phyloP scores from a whole-genome alignment of 371 early-diverging fungal genomes.

The Lichtheimia corymbifera region DNA sequence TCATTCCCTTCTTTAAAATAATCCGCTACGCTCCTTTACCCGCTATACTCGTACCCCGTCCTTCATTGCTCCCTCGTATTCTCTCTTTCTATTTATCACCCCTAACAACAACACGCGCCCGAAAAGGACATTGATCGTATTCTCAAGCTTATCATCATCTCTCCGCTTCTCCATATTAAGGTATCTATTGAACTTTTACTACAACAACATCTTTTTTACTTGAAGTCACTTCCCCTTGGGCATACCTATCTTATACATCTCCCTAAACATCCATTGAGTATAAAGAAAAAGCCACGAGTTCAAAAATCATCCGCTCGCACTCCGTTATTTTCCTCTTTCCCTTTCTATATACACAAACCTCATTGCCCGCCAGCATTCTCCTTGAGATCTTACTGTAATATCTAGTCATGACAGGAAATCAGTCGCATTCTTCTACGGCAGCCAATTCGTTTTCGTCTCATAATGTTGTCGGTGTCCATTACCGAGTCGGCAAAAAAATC shows the following conservation, averaged over 20 bases:
- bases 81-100: conserved; percentile 2
- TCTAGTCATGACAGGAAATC: conserved; percentile 18
- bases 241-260: neutral
- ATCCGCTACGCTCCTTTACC: conserved; percentile 6
- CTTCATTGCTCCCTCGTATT: neutral
- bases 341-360: conserved; percentile 1
- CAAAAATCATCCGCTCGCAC: neutral
- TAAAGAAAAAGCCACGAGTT: conserved; percentile 2
- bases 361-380: neutral
- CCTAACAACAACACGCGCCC: conserved; percentile 2
- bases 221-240: neutral
- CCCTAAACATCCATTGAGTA: neutral
- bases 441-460: conserved; percentile 23
- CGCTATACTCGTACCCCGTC: neutral
- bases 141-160: neutral
- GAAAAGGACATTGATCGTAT: neutral
- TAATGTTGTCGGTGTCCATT: conserved; percentile 85
- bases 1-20: conserved; percentile 1
- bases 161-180: no score
- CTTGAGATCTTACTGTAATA: neutral
- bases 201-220: no score
- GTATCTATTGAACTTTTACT: no score
- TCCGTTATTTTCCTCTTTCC: neutral
- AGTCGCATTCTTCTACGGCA: conserved; percentile 20
- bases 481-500: conserved; percentile 89